Percentiles rank a stretch among this genome's conserved stretches.
Conservation (phyloP, 2,329 filamentous ascomycete genomes). For the Metarhizium rileyi region DNA sequence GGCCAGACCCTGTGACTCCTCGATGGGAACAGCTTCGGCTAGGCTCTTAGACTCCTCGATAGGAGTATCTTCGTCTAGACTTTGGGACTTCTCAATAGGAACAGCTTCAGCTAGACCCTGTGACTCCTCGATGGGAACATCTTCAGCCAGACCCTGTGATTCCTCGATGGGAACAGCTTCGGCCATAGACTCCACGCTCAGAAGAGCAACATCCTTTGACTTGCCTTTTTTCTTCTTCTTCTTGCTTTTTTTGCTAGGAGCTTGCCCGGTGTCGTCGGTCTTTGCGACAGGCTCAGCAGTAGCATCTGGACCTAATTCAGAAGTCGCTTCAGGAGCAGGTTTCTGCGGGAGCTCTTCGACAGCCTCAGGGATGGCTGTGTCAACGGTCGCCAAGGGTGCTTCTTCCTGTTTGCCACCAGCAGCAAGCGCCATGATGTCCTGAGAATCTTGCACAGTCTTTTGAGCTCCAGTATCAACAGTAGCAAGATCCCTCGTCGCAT, state of each 20-base stretch:
- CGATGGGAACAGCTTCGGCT: not conserved
- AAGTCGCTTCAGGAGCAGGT: not conserved
- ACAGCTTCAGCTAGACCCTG: no score
- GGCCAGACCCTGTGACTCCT: no score
- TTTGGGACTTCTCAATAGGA: no score
- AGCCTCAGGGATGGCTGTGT: not conserved
- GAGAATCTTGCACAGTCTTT: not conserved
- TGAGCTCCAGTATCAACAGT: not conserved
- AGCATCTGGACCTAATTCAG: not conserved
- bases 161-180: not conserved
- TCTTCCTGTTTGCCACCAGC: not conserved
- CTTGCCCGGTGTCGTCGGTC: not conserved
- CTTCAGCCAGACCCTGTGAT: no score
- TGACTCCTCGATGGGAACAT: no score
- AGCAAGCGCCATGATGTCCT: not conserved
- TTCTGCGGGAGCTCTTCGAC: not conserved
- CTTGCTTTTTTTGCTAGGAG: slow-evolving; percentile 10
- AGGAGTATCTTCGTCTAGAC: no score
- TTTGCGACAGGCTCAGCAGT: not conserved
- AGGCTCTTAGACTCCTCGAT: not conserved
- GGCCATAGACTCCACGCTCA: not conserved
- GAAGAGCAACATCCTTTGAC: not conserved
- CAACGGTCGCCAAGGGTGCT: not conserved
- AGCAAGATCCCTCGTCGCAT: not conserved
- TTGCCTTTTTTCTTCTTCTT: slow-evolving; percentile 11